Conservation (phyloP, 73 alveolate genomes). For the Tetrahymena malaccensis region DNA sequence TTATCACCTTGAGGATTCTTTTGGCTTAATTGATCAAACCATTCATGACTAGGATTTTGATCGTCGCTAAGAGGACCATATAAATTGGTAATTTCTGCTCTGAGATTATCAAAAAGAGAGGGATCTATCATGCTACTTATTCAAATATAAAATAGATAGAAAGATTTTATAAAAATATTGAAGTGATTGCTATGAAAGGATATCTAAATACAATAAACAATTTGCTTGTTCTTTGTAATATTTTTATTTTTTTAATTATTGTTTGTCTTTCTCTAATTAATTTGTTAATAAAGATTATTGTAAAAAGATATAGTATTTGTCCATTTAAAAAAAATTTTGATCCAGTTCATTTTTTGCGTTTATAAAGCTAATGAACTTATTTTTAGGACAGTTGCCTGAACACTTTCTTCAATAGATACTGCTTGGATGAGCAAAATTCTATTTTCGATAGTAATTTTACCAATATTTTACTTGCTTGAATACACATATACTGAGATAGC, state of each 20-base stretch:
- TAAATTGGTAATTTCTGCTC: neutral
- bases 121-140: neutral
- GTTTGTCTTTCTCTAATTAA: neutral
- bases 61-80: neutral
- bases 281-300: neutral
- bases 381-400: neutral
- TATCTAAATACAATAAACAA: neutral
- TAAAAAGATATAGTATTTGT: neutral
- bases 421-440: neutral
- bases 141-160: neutral
- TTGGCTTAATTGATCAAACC: neutral
- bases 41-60: neutral
- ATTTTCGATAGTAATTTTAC: neutral
- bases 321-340: neutral
- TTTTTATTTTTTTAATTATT: neutral
- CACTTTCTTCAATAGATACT: no score
- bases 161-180: neutral
- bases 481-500: no score
- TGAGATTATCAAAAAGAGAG: neutral
- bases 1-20: neutral
- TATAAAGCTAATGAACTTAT: neutral
- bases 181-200: neutral
- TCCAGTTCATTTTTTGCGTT: neutral
- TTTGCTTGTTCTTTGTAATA: neutral
- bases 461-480: neutral